Evolutionary conservation across 2,329 filamentous ascomycete species (phyloP), one percentile per base, ranked within the genome.

Genomic region (Daldinia sp.): DNA sequence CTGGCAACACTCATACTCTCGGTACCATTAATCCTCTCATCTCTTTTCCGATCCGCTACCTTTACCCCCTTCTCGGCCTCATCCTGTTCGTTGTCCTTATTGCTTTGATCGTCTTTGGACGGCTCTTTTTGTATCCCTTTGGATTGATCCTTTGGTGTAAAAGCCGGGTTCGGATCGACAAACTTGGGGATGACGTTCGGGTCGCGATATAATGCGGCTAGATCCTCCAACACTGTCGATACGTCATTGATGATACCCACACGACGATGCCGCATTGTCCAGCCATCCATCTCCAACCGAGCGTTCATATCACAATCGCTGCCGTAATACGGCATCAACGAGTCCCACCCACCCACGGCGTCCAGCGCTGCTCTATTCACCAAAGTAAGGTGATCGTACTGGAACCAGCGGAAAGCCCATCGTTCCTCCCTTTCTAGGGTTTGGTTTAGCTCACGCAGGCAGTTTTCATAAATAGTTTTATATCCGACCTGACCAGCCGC

Each of bases 261-360:
- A 15, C 72, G 70, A 17, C 66, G 69, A 55, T 78, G 72, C 19
- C 71, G 68, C 54, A 75, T 77, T 4, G 69, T 73, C 68, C 75
- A 77, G 0, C 75, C 75, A 35, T 74, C 74, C 76, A 80, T 78
- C 21, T 67, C 70, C 9, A 81, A 61, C 39, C 78, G 73, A 2
- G 72, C 74, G 58, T 82, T 79, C 75, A 81, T 78, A 60, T 83
- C 81, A 69, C 80, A 84, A 69, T 84, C 82, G 29, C 78, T 80
- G 45, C 74, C 77, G 63, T 84, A 84, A 63, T 80, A 84, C 1
- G 82, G 80, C 57, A 85, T 83, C 64, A 81, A 71, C 1, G 79
- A 79, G 67, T 85, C 83, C 80, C 82, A 85, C 0, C 76, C 79
- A 13, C 83, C 76, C 32, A 83, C 73, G n/a, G 76, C 73, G 49